Base-by-base conservation (phyloP, 345 rosid genomes). In the Arabis hirsuta region DNA sequence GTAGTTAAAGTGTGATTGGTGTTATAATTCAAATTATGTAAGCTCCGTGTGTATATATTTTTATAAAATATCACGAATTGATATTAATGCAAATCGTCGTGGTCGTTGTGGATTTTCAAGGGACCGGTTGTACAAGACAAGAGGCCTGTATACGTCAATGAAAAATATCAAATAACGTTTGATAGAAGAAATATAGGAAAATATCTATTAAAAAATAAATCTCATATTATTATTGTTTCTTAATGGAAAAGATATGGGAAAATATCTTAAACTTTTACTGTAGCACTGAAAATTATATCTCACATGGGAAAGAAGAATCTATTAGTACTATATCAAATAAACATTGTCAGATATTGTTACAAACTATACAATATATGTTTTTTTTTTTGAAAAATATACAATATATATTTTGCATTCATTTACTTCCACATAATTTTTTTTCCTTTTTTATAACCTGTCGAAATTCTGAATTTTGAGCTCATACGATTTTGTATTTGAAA, bases 191-290 rank as follows among this genome's bases (percentile, higher is more conserved):
- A 39, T 36, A 3, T 36, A 9, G 0, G 3, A 52, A 65, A 65
- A 65, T 51, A 51, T 53, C 52, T 20, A 34, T 36, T 20, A 1
- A 29, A 29, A 44, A 27, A 19, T 1, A 6, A 34, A 0, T 34
- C 38, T 63, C 12, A 16, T 4, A 11, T 47, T 7, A 16, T 46
- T 7, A 29, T 31, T 46, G 55, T 63, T 63, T 63, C 67, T 63
- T 46, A 63, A 46, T 1, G 55, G 19, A 46, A 46, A 46, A 63
- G 14, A 71, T 41, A 29, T 9, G 60, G 3, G 10, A 62, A 72
- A 72, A 63, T 62, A 72, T 72, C 76, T 62, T 32, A 6, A 19
- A 10, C 16, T 62, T 62, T 54, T 44, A 14, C 20, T 61, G 55
- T 62, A 43, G 9, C 38, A 53, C 16, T 27, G 67, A 42, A 58